phyloP scores from a whole-genome alignment of 345 rosid species.

The Turnera subulata region DNA sequence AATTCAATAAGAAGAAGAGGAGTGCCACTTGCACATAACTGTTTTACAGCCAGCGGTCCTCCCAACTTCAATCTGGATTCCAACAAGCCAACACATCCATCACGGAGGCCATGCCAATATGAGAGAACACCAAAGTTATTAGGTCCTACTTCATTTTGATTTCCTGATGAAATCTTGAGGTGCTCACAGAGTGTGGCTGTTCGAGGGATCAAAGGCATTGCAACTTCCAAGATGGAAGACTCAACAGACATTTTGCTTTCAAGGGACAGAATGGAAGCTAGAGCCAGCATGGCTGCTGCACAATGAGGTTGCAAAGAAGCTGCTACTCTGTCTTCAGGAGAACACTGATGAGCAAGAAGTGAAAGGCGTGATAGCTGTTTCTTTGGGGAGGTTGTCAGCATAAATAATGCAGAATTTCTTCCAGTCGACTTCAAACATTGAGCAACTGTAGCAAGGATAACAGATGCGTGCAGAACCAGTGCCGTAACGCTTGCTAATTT shows the following conservation, averaged over 20 bases:
- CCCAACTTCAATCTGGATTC: slow-evolving; percentile 81
- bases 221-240: slow-evolving; percentile 69
- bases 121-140: slow-evolving; percentile 37
- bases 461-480: slow-evolving; percentile 60
- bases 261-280: slow-evolving; percentile 89
- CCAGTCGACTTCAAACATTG: slow-evolving; percentile 80
- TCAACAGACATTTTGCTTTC: slow-evolving; percentile 72
- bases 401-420: slow-evolving; percentile 77
- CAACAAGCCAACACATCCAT: slow-evolving; percentile 89
- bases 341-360: slow-evolving; percentile 60
- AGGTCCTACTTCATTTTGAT: slow-evolving; percentile 35
- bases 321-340: slow-evolving; percentile 58
- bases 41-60: slow-evolving; percentile 79
- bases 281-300: slow-evolving; percentile 90
- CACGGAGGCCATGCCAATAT: slow-evolving; percentile 84
- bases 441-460: slow-evolving; percentile 69
- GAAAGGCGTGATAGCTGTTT: slow-evolving; percentile 83
- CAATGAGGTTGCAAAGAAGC: slow-evolving; percentile 56
- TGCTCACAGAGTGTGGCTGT: slow-evolving; percentile 70
- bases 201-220: slow-evolving; percentile 85
- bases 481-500: slow-evolving; percentile 52
- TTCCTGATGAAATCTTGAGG: slow-evolving; percentile 47
- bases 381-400: slow-evolving; percentile 84
- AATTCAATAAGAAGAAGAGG: slow-evolving; percentile 71
- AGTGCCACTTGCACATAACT: slow-evolving; percentile 75